phyloP scores from a whole-genome alignment of 192 early-diverging fungal species.

The Coemansia sp. region DNA sequence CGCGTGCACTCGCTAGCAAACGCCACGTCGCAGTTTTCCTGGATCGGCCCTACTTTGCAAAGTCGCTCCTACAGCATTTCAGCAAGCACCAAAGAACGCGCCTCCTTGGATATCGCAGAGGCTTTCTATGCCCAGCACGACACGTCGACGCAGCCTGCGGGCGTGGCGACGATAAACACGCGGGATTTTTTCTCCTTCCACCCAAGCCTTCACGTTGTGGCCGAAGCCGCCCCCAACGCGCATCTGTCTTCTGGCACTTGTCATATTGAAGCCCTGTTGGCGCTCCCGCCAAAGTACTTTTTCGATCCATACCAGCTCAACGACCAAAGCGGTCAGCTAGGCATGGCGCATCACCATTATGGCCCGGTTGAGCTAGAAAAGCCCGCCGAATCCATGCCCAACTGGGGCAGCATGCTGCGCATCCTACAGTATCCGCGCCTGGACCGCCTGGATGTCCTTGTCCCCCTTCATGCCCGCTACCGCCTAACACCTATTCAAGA shows the following conservation, averaged over 20 bases:
- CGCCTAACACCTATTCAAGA: slow-evolving; percentile 24
- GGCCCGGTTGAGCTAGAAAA: slow-evolving; percentile 37
- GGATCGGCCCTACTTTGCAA: slow-evolving; percentile 24
- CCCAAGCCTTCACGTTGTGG: slow-evolving; percentile 15
- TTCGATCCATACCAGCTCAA: slow-evolving; percentile 43
- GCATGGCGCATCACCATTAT: slow-evolving; percentile 13
- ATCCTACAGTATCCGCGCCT: slow-evolving; percentile 15
- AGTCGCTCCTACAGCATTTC: slow-evolving; percentile 7
- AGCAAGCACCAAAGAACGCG: not conserved
- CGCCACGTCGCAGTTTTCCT: slow-evolving; percentile 24
- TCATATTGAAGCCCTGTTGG: slow-evolving; percentile 10
- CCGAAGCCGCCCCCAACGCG: not conserved
- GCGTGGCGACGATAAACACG: slow-evolving; percentile 7
- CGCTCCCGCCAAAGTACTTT: slow-evolving; percentile 40
- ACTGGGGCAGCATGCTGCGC: slow-evolving; percentile 41
- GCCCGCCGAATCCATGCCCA: slow-evolving; percentile 32
- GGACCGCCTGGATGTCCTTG: slow-evolving; percentile 1
- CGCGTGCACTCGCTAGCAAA: slow-evolving; percentile 16
- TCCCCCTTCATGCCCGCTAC: slow-evolving; percentile 47
- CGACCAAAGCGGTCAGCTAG: slow-evolving; percentile 9
- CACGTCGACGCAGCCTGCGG: slow-evolving; percentile 8
- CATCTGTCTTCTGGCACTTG: slow-evolving; percentile 1
- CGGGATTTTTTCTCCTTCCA: slow-evolving; percentile 38
- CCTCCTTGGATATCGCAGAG: slow-evolving; percentile 8
- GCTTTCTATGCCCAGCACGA: slow-evolving; percentile 21